Conservation (phyloP, 169 alveolate species). For the Hammondia hammondi region DNA sequence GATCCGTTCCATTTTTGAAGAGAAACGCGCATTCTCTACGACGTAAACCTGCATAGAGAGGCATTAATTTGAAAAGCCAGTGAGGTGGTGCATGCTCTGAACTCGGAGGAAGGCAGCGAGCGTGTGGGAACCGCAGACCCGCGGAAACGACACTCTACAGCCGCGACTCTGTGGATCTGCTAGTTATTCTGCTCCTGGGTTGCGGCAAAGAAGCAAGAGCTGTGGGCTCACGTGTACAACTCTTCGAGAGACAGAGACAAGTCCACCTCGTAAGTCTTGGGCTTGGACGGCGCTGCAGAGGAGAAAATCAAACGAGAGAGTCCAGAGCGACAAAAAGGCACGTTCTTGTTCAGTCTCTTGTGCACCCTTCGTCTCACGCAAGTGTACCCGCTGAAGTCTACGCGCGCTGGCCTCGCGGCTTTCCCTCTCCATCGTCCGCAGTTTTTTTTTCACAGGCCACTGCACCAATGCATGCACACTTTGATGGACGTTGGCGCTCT, state of each 20-base stretch:
- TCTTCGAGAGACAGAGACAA: constrained; percentile 72
- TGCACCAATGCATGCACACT: neutral
- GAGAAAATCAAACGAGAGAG: neutral
- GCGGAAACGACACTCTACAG: too few species aligned
- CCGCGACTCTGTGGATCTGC: too few species aligned
- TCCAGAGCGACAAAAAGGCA: neutral
- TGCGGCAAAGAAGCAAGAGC: neutral
- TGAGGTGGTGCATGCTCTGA: too few species aligned
- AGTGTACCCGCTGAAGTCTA: neutral
- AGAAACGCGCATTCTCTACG: too few species aligned
- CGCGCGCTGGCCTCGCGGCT: neutral
- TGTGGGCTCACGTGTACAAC: constrained; percentile 57
- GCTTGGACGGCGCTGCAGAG: constrained; percentile 58
- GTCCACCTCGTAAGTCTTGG: constrained; percentile 72
- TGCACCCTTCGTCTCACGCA: neutral
- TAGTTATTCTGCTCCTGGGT: too few species aligned
- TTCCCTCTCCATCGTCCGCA: neutral
- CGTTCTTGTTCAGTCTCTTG: neutral
- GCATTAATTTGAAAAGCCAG: neutral
- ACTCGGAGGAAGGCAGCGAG: too few species aligned
- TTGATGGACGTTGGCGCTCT: neutral
- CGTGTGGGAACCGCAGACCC: too few species aligned
- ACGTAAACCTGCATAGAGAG: neutral
- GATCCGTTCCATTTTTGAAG: too few species aligned
- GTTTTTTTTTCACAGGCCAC: neutral